Evolutionary conservation across 1,284 basidiomycete species (phyloP), one percentile per base, ranked within the genome.

Genomic region (Rhodotorula sp.): DNA sequence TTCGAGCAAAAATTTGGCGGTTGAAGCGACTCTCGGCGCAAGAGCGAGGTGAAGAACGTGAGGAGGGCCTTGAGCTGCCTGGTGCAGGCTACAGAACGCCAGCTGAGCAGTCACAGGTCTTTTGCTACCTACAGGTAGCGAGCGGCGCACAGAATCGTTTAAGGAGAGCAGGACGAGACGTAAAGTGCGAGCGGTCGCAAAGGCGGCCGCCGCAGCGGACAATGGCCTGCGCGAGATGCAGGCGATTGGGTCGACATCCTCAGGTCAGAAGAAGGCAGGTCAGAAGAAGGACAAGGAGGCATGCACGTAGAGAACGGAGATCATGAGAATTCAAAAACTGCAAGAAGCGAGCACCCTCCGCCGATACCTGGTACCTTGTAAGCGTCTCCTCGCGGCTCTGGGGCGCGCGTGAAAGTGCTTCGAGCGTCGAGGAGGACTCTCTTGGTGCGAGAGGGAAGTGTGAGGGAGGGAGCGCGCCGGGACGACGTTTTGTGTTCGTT

Each of bases 241-340:
- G n/a, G n/a, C n/a, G n/a, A n/a, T n/a, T n/a, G n/a, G n/a, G n/a
- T n/a, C n/a, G n/a, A n/a, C n/a, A n/a, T n/a, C n/a, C n/a, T n/a
- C n/a, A n/a, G n/a, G n/a, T n/a, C n/a, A n/a, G n/a, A n/a, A 7
- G 10, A 27, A 7, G 4, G 10, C 13, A 7, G 2, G 17, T 17
- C 2, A n/a, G n/a, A 6, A 27, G 5, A 10, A 54, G 51, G 13
- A 9, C 1, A 17, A 20, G 1, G 24, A 48, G 29, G 9, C 0
- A 62, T 54, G 49, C 51, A 75, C 54, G 49, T 48, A 77, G n/a
- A 78, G 66, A 22, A 71, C 56, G 4, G 76, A 67, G 47, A 79
- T 76, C 74, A 79, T 73, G 34, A 78, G 46, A 51, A 76, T 68
- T 17, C 71, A 71, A 30, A 79, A 19, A 76, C 79, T 19, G 76